phyloP scores from a whole-genome alignment of 495 filamentous ascomycete genomes.

The Penicillium lividum region DNA sequence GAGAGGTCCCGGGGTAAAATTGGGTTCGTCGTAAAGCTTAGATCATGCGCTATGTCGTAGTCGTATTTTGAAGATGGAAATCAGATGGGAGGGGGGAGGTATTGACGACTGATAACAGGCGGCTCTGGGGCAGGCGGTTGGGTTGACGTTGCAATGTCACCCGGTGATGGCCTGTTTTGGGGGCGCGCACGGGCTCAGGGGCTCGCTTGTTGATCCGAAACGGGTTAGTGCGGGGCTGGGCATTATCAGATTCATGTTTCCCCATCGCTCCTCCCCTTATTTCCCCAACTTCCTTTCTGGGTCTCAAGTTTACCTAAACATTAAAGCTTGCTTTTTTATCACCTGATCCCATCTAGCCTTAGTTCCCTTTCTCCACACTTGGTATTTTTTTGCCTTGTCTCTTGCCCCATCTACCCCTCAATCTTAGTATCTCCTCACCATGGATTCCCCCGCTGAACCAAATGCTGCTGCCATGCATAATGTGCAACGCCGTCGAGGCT shows the following conservation, averaged over 20 bases:
- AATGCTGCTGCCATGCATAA: constrained; percentile 54
- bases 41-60: constrained; percentile 56
- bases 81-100: constrained; percentile 48
- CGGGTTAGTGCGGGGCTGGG: constrained; percentile 50
- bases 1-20: constrained; percentile 42
- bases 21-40: constrained; percentile 43
- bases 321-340: neutral
- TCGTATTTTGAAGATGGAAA: constrained; percentile 58
- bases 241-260: constrained; percentile 47
- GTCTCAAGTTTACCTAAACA: neutral
- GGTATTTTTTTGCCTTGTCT: neutral
- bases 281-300: constrained; percentile 8
- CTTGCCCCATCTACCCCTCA: constrained; percentile 5
- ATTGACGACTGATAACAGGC: constrained; percentile 58
- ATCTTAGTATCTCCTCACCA: constrained; percentile 13
- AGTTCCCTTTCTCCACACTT: constrained; percentile 5
- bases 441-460: constrained; percentile 42
- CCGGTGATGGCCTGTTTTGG: constrained; percentile 47
- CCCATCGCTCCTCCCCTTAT: neutral
- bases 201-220: constrained; percentile 47
- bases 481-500: constrained; percentile 48
- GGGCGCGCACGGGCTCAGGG: constrained; percentile 51
- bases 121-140: constrained; percentile 50
- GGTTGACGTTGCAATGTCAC: constrained; percentile 64
- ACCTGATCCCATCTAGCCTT: constrained; percentile 7